Evolutionary conservation across 2,329 filamentous ascomycete species (phyloP), one percentile per base, ranked within the genome.

Genomic region (Pseudopyricularia cyperi): DNA sequence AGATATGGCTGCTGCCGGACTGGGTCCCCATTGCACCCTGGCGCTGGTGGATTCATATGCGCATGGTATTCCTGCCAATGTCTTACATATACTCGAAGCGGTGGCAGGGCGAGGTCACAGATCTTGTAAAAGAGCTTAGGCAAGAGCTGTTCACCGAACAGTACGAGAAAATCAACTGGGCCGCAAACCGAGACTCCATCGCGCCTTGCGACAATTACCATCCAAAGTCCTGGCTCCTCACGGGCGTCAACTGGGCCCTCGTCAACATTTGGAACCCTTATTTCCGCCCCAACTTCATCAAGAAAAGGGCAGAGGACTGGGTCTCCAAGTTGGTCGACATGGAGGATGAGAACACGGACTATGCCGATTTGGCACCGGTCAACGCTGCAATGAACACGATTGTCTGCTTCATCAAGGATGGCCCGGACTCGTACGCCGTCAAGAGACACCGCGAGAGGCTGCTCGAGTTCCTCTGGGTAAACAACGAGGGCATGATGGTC

Each of bases 41-140:
- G 89, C 75, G 89, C 58, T 96, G 91, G 90, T 96, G 90, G 91
- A 87, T 97, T 61, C 93, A 98, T 61, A 96, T 96, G 67, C 88
- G 93, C n/a, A 82, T 87, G 67, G 90, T 98, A n/a, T 95, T 91
- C 61, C 66, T 95, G 48, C 85, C 90, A 5, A 96, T 97, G 89
- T 82, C 85, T 1, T 96, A 86, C 62, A 67, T 97, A 42, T 95
- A 86, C 72, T 95, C 89, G 0, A 89, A 85, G 70, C 76, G 76
- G 56, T 96, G 88, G 82, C 77, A 75, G 28, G 85, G 85, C 57
- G 85, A 88, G 15, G 75, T 86, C 58, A 91, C 87, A 39, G 79
- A 85, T 4, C 65, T 95, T 2, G 87, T 86, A 50, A 77, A 78
- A 22, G 78, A 80, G 52, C 67, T 98, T 39, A 82, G 85, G 22